Evolutionary conservation across 164 flowering plant genomes (phyloP).

Genomic region (Macadamia tetraphylla): DNA sequence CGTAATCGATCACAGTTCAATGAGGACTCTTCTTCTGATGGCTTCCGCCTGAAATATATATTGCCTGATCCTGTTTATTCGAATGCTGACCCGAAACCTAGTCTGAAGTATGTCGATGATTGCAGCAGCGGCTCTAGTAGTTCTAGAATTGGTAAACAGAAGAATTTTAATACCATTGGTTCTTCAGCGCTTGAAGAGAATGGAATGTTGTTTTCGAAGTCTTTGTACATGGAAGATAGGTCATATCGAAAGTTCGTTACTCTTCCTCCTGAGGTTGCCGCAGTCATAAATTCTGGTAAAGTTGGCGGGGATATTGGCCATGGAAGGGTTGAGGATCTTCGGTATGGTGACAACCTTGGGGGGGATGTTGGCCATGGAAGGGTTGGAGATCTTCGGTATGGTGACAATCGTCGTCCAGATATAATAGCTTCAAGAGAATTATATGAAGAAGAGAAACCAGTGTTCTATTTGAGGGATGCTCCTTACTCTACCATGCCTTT

Average conservation of each 20-base stretch:
- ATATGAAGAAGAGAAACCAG: slow-evolving; percentile 15
- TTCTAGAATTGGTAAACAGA: slow-evolving; percentile 14
- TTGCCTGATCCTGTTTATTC: slow-evolving; percentile 7
- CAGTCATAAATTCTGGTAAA: slow-evolving; percentile 4
- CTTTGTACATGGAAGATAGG: slow-evolving; percentile 18
- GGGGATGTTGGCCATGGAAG: slow-evolving; percentile 5
- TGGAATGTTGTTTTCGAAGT: slow-evolving; percentile 14
- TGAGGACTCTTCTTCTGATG: slow-evolving; percentile 14
- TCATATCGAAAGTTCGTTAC: slow-evolving; percentile 5
- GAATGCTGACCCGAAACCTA: slow-evolving; percentile 3
- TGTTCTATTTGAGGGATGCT: slow-evolving; percentile 17
- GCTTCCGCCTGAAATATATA: slow-evolving; percentile 16
- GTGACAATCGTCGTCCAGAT: slow-evolving; percentile 4
- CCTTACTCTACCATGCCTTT: slow-evolving; percentile 13
- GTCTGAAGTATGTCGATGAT: slow-evolving; percentile 8
- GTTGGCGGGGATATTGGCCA: slow-evolving; percentile 7
- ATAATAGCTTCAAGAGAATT: slow-evolving; percentile 12
- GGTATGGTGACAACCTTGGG: slow-evolving; percentile 8
- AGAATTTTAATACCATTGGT: slow-evolving; percentile 10
- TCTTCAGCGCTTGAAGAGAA: slow-evolving; percentile 18
- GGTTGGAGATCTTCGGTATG: slow-evolving; percentile 12
- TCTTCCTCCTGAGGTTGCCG: slow-evolving; percentile 10
- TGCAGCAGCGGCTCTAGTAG: background rate
- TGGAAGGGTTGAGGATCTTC: slow-evolving; percentile 13
- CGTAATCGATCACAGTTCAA: slow-evolving; percentile 13